Conservation (phyloP, 2,329 filamentous ascomycete species). For the Knoxdaviesia proteae region DNA sequence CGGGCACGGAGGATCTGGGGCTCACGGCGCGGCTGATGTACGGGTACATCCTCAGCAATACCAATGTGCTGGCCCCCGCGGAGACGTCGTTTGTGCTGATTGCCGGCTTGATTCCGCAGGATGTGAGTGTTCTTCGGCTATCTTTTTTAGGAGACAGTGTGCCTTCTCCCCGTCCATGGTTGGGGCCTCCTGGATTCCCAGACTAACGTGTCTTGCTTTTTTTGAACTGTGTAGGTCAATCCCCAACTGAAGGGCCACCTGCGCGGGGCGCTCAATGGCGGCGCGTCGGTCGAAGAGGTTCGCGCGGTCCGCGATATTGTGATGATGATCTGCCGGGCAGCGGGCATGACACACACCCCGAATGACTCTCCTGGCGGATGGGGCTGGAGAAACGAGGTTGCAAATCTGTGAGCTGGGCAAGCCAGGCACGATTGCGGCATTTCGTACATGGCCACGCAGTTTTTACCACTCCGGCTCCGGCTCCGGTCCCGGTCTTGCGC, state of each 20-base stretch:
- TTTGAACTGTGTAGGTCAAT: constrained; percentile 18
- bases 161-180: background rate
- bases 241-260: constrained; percentile 32
- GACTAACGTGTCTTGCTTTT: background rate
- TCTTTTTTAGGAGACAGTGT: too few species aligned
- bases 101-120: constrained; percentile 27
- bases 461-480: too few species aligned
- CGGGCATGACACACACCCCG: constrained; percentile 21
- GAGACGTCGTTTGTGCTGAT: constrained; percentile 31
- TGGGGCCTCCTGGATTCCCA: background rate
- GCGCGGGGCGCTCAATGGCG: constrained; percentile 26
- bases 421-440: too few species aligned
- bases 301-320: constrained; percentile 23
- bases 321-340: constrained; percentile 23
- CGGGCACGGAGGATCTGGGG: constrained; percentile 27
- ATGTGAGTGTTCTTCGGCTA: constrained; percentile 14
- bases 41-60: constrained; percentile 26
- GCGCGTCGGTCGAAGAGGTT: constrained; percentile 25
- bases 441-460: too few species aligned
- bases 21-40: constrained; percentile 26
- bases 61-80: constrained; percentile 18
- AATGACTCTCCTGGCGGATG: constrained; percentile 15
- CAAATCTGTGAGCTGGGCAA: constrained; percentile 13
- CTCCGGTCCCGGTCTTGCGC: too few species aligned
- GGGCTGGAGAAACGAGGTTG: constrained; percentile 24